A percentile compares a stretch with the other conserved stretches of the same genome.
These are phyloP conservation scores for Paramecium sonneborni DNA, from an alignment of 73 alveolate species.

Conservation along the genomic window DNA sequence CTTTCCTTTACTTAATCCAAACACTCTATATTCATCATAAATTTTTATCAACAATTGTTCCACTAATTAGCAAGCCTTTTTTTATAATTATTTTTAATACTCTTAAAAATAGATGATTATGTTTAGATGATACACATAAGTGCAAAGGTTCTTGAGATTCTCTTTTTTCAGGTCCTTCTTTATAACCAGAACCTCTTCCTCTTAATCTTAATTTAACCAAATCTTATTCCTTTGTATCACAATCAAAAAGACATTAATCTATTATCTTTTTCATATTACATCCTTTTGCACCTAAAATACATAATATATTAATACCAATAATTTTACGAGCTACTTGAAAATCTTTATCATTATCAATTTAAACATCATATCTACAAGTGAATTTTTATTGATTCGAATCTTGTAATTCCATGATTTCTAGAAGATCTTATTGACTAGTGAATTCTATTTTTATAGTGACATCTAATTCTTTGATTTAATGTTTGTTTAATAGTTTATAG, in stretches of 20 bases:
- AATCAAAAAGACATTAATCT: slow-evolving; percentile 82
- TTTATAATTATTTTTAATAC: background rate
- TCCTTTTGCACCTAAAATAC: slow-evolving; percentile 87
- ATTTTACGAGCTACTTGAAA: slow-evolving; percentile 97
- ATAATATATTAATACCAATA: slow-evolving; percentile 49
- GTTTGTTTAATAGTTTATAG: background rate
- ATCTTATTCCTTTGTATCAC: slow-evolving; percentile 74
- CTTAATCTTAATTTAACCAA: slow-evolving; percentile 92
- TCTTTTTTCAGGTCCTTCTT: slow-evolving; percentile 97
- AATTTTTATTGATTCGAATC: slow-evolving; percentile 68
- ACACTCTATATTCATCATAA: slow-evolving; percentile 47
- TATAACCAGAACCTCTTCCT: slow-evolving; percentile 98
- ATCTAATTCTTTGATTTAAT: slow-evolving; percentile 44
- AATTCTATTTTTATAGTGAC: slow-evolving; percentile 32
- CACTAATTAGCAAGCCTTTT: slow-evolving; percentile 57
- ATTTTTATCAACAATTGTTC: slow-evolving; percentile 38
- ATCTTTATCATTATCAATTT: slow-evolving; percentile 96
- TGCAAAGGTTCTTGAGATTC: slow-evolving; percentile 96
- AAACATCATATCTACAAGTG: slow-evolving; percentile 96
- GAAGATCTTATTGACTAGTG: background rate
- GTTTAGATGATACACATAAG: slow-evolving; percentile 93
- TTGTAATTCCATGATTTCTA: slow-evolving; percentile 7
- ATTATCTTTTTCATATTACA: slow-evolving; percentile 96
- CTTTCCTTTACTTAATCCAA: slow-evolving; percentile 8
- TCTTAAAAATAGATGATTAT: slow-evolving; percentile 71